phyloP scores from a whole-genome alignment of 176 grass and related monocot genomes.

The Poa annua region DNA sequence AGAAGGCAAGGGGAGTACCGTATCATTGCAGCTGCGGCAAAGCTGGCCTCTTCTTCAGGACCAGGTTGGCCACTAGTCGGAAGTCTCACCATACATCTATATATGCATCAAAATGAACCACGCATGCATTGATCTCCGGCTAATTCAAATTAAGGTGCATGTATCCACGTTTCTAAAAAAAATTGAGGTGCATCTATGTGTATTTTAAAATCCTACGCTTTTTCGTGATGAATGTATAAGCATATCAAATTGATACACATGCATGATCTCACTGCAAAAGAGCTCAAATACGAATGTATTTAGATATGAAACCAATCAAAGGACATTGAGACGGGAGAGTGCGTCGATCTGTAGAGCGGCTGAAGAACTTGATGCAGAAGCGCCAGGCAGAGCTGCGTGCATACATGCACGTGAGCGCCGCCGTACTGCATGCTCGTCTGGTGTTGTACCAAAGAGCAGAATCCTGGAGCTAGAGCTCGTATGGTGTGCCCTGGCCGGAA shows the following conservation, averaged over 20 bases:
- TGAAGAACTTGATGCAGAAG: too few relatives aligned
- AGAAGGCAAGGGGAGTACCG: slow-evolving; percentile 13
- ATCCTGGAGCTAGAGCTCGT: slow-evolving; percentile 16
- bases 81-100: background rate
- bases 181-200: too few relatives aligned
- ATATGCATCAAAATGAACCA: background rate
- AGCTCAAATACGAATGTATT: too few relatives aligned
- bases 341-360: too few relatives aligned
- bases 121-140: background rate
- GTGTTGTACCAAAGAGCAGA: slow-evolving; percentile 8
- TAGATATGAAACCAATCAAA: too few relatives aligned
- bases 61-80: background rate
- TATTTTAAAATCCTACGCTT: too few relatives aligned
- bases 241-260: background rate
- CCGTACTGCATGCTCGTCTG: background rate
- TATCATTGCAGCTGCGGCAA: slow-evolving; percentile 55
- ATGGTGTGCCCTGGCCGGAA: slow-evolving; percentile 49
- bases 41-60: slow-evolving; percentile 53
- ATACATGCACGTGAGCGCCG: slow-evolving; percentile 38
- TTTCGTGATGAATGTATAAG: background rate
- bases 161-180: too few relatives aligned
- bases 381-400: background rate
- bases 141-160: background rate
- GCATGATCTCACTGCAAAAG: too few relatives aligned
- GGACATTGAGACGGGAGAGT: too few relatives aligned